These are phyloP conservation scores for Ceraceosorus bombacis DNA, from an alignment of 1,284 basidiomycete species.

Conservation along the genomic window DNA sequence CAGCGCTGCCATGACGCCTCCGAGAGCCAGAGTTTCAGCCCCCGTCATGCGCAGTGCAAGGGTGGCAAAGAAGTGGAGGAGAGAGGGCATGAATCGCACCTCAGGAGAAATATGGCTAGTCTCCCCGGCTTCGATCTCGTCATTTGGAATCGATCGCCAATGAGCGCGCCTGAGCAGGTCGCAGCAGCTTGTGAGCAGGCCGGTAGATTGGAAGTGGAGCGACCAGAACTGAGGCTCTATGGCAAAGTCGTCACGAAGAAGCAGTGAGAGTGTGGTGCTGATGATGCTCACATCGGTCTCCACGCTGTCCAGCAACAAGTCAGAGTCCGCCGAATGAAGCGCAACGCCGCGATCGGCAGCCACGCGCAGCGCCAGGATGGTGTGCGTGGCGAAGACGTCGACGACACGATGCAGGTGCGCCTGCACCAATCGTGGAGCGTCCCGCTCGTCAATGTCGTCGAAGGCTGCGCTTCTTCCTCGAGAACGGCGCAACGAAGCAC, in stretches of 20 bases:
- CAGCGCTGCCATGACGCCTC: slow-evolving; percentile 72
- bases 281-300: slow-evolving; percentile 70
- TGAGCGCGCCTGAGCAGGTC: slow-evolving; percentile 62
- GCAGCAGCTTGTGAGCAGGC: slow-evolving; percentile 68
- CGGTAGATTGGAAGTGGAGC: slow-evolving; percentile 68
- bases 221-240: slow-evolving; percentile 71
- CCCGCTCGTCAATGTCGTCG: no score
- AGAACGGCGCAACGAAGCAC: no score
- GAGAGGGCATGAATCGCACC: slow-evolving; percentile 62
- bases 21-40: slow-evolving; percentile 75
- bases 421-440: slow-evolving; percentile 8
- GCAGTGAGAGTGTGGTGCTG: slow-evolving; percentile 72
- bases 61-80: slow-evolving; percentile 76
- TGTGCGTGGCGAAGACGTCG: slow-evolving; percentile 65
- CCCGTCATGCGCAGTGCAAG: slow-evolving; percentile 68
- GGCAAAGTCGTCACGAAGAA: slow-evolving; percentile 57
- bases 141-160: no score
- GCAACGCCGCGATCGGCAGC: not conserved
- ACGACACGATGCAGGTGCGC: slow-evolving; percentile 67
- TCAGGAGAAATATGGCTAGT: no score
- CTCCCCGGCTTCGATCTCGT: no score
- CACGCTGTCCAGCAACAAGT: slow-evolving; percentile 51
- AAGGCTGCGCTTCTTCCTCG: no score
- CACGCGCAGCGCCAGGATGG: slow-evolving; percentile 56
- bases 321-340: no score